phyloP scores from a whole-genome alignment of 305 asterid species.

The Nicotiana rustica region DNA sequence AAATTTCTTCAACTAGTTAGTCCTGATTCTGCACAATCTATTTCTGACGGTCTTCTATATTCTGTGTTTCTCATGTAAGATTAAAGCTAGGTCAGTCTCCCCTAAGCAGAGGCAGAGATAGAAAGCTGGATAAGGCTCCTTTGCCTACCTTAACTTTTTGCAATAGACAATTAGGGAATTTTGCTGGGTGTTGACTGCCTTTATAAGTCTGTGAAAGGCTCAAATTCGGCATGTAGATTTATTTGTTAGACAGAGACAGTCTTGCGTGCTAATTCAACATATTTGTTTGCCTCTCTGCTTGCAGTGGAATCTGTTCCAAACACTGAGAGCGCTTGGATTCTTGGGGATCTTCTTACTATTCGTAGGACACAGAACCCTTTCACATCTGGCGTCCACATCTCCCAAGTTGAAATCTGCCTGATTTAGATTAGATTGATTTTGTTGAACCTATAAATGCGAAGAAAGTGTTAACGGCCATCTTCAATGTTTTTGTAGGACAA shows the following conservation, averaged over 20 bases:
- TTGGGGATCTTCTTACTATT: slow-evolving; percentile 85
- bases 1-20: not conserved
- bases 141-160: not conserved
- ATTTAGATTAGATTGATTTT: slow-evolving; percentile 32
- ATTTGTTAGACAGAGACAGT: not conserved
- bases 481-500: no score
- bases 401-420: slow-evolving; percentile 87
- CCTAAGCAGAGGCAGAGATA: not conserved
- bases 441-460: slow-evolving; percentile 16
- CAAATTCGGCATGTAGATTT: not conserved
- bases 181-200: not conserved
- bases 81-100: not conserved
- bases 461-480: slow-evolving; percentile 8
- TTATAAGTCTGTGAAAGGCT: not conserved
- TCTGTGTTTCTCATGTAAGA: not conserved
- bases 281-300: slow-evolving; percentile 18
- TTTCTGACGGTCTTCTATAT: not conserved
- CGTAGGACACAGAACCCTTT: slow-evolving; percentile 89
- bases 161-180: not conserved
- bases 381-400: slow-evolving; percentile 80
- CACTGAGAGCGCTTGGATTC: slow-evolving; percentile 84
- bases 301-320: slow-evolving; percentile 94
- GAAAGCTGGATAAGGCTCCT: not conserved
- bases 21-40: not conserved
- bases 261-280: not conserved